phyloP scores from a whole-genome alignment of 371 early-diverging fungal species.

The Rhizopus sp. region DNA sequence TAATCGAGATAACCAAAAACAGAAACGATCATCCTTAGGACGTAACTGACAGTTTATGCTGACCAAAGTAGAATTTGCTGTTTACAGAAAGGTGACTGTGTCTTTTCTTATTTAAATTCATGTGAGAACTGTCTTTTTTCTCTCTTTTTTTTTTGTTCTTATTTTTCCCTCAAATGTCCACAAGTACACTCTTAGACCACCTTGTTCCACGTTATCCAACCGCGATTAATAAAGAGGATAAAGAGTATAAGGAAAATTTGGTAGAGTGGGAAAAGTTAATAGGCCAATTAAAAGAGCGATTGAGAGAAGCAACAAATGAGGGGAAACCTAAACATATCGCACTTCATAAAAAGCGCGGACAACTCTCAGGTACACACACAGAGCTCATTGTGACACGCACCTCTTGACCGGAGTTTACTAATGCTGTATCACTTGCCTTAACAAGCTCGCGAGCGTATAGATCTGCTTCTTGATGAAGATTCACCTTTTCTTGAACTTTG shows the following conservation, averaged over 20 bases:
- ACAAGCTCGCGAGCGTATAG: slow-evolving; percentile 66
- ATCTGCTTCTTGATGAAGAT: slow-evolving; percentile 71
- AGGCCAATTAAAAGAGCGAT: slow-evolving; percentile 54
- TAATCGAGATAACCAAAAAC: background rate
- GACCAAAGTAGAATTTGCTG: background rate
- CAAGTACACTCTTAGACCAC: slow-evolving; percentile 33
- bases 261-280: slow-evolving; percentile 61
- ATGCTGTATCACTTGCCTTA: slow-evolving; percentile 3
- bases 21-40: background rate
- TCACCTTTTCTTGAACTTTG: slow-evolving; percentile 77
- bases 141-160: slow-evolving; percentile 9
- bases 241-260: slow-evolving; percentile 62
- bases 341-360: slow-evolving; percentile 65
- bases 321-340: slow-evolving; percentile 60
- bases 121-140: background rate
- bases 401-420: slow-evolving; percentile 4
- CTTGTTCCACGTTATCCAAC: slow-evolving; percentile 44
- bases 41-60: background rate
- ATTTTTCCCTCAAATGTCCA: slow-evolving; percentile 29
- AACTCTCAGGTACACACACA: slow-evolving; percentile 51
- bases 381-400: background rate
- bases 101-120: background rate
- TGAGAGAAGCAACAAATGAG: slow-evolving; percentile 60
- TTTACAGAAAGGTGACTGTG: background rate
- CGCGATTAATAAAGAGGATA: slow-evolving; percentile 32